Conservation (phyloP, 1,139 yeast genomes). For the Tardiomyces blankii region DNA sequence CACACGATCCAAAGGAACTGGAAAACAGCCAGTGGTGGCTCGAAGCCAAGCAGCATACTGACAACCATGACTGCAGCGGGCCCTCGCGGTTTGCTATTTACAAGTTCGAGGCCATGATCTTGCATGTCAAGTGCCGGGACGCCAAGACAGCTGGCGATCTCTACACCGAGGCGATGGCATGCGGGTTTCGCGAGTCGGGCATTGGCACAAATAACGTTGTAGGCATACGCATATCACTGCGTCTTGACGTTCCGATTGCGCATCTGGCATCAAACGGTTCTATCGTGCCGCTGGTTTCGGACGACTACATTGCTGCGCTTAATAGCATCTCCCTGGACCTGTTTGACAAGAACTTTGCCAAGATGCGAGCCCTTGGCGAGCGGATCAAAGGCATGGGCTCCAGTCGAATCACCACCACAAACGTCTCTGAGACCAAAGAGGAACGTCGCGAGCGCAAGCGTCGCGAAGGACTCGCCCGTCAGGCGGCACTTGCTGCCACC, state of each 20-base stretch:
- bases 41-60: conserved; percentile 6
- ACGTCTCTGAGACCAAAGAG: conserved; percentile 35
- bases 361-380: conserved; percentile 37
- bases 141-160: conserved; percentile 45
- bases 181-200: conserved; percentile 84
- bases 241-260: conserved; percentile 67
- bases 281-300: conserved; percentile 35
- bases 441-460: conserved; percentile 50
- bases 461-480: conserved; percentile 47
- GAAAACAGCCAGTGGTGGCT: conserved; percentile 36
- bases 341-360: conserved; percentile 50
- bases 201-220: conserved; percentile 73
- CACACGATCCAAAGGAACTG: conserved; percentile 49
- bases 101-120: conserved; percentile 75
- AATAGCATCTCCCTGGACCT: conserved; percentile 40
- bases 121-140: conserved; percentile 72
- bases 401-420: conserved; percentile 2
- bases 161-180: conserved; percentile 62
- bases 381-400: conserved; percentile 26
- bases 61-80: conserved; percentile 2
- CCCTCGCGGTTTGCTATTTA: conserved; percentile 47
- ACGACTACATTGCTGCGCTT: conserved; percentile 37
- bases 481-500: conserved; percentile 17
- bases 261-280: conserved; percentile 23
- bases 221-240: conserved; percentile 62